A percentile compares a stretch with the other conserved stretches of the same genome.
These are phyloP conservation scores for Cladosporium colombiae DNA, from an alignment of 2,329 filamentous ascomycete species.

Conservation along the genomic window DNA sequence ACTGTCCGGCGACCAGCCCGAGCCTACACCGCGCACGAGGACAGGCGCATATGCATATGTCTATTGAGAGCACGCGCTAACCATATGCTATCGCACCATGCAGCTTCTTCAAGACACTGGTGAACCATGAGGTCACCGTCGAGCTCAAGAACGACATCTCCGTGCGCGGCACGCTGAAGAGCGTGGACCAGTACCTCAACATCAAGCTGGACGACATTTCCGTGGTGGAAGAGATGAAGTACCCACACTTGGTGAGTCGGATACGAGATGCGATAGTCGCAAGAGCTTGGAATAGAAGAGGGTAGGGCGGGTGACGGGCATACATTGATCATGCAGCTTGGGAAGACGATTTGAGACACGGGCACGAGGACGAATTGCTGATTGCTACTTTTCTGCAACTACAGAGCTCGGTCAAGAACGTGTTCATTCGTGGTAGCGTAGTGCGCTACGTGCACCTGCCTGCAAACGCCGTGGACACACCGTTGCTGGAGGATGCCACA, in stretches of 20 bases:
- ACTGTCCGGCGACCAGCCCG: not conserved
- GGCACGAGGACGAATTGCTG: conserved; percentile 15
- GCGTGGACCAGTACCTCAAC: conserved; percentile 97
- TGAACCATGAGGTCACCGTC: conserved; percentile 94
- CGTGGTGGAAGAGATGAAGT: conserved; percentile 90
- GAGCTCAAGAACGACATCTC: conserved; percentile 99
- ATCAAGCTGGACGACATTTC: conserved; percentile 97
- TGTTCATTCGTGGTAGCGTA: conserved; percentile 91
- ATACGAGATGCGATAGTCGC: not conserved
- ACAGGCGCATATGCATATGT: not conserved
- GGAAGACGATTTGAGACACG: not conserved
- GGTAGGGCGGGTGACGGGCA: not conserved
- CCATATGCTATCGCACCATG: conserved; percentile 9
- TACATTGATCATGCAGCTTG: not conserved
- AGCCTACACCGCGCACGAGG: conserved; percentile 2
- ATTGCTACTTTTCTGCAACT: conserved; percentile 9
- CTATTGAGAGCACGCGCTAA: conserved; percentile 2
- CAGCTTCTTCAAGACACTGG: conserved; percentile 98
- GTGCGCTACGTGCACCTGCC: conserved; percentile 91
- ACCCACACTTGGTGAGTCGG: conserved; percentile 79
- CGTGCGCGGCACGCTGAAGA: conserved; percentile 92
- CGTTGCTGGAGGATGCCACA: conserved; percentile 86
- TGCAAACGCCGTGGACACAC: conserved; percentile 77
- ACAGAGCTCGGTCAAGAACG: conserved; percentile 82
- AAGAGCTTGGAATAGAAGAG: not conserved